A percentile compares a stretch with the other conserved stretches of the same genome.
Evolutionary conservation across 2,329 filamentous ascomycete genomes (phyloP).

Genomic region (Aureobasidium namibiae): DNA sequence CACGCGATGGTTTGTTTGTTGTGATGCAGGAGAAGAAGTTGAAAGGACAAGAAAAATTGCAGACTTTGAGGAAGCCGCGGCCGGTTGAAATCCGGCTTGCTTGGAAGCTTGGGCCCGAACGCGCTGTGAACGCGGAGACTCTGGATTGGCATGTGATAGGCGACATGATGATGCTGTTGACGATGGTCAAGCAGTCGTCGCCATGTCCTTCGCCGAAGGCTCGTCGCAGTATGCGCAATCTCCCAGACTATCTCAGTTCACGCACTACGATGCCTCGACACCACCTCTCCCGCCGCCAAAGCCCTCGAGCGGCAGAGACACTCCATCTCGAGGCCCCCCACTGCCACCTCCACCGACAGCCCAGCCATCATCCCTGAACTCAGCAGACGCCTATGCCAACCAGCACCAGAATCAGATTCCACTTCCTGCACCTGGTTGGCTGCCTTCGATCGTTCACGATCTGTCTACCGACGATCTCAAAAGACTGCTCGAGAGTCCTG

Average conservation of each 20-base stretch:
- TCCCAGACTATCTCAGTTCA: constrained; percentile 30
- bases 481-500: constrained; percentile 54
- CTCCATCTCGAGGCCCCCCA: constrained; percentile 35
- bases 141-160: constrained; percentile 8
- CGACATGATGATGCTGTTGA: no score
- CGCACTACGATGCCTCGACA: constrained; percentile 34
- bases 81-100: neutral
- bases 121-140: neutral
- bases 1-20: constrained; percentile 1
- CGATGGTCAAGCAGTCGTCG: neutral
- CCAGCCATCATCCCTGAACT: constrained; percentile 20
- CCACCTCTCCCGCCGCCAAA: constrained; percentile 42
- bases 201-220: constrained; percentile 1
- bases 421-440: constrained; percentile 57
- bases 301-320: constrained; percentile 34
- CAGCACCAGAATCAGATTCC: constrained; percentile 16
- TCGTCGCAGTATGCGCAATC: constrained; percentile 24
- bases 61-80: constrained; percentile 11
- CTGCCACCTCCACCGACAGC: constrained; percentile 36
- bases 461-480: constrained; percentile 70
- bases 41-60: neutral
- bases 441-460: constrained; percentile 67
- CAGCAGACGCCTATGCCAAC: neutral
- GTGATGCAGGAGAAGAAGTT: constrained; percentile 1
- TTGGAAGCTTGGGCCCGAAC: neutral